phyloP scores from a whole-genome alignment of 148 eudicot species.

The Rhododendron simsii region DNA sequence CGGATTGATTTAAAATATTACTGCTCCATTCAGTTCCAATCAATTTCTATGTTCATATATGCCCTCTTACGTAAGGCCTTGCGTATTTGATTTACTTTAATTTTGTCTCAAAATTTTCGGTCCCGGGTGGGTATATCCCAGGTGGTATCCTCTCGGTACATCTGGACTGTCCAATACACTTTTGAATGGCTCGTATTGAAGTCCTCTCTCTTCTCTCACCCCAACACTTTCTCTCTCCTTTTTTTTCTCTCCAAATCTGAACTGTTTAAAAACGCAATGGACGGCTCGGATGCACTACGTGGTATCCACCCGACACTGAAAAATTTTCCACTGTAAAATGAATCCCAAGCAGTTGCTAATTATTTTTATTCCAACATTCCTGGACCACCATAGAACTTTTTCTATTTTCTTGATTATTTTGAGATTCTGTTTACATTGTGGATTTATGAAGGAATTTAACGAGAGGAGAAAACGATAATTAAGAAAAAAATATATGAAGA shows the following conservation, averaged over 20 bases:
- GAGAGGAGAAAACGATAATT: background rate
- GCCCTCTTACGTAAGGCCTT: background rate
- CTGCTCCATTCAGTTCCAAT: background rate
- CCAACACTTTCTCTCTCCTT: no score
- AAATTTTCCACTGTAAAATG: background rate
- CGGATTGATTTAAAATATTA: background rate
- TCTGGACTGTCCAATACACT: no score
- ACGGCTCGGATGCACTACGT: no score
- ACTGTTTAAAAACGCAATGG: no score
- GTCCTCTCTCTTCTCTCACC: no score
- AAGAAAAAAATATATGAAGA: no score
- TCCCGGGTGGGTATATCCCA: no score
- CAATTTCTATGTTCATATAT: background rate
- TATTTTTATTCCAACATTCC: background rate
- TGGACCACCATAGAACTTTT: background rate
- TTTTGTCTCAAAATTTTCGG: no score
- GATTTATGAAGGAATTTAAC: background rate
- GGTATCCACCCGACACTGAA: no score
- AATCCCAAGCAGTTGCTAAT: background rate
- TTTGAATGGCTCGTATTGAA: no score
- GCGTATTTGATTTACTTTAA: background rate
- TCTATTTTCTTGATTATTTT: background rate
- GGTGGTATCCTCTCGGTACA: no score
- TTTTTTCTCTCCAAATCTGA: no score
- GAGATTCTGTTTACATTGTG: background rate